Conservation (phyloP, 164 flowering plant genomes). For the Berberis vulgaris region DNA sequence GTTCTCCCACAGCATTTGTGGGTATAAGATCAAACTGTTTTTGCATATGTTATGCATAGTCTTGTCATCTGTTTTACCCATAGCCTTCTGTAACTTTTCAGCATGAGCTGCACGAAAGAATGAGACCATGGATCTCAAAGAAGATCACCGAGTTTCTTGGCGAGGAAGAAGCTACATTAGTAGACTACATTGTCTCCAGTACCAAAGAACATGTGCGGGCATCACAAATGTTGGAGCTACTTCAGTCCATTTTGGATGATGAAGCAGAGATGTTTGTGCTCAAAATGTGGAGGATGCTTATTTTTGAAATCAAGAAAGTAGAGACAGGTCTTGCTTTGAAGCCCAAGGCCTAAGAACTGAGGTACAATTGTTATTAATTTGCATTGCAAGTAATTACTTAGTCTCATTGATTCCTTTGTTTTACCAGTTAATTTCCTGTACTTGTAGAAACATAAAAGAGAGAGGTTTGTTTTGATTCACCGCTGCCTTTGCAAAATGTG, state of each 20-base stretch:
- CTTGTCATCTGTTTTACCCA: no score
- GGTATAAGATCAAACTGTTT: no score
- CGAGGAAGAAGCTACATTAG: constrained; percentile 85
- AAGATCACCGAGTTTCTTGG: constrained; percentile 92
- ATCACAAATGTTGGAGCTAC: constrained; percentile 74
- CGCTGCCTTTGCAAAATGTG: background rate
- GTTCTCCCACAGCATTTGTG: no score
- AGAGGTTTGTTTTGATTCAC: background rate
- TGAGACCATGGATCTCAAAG: constrained; percentile 99
- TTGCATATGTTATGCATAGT: no score
- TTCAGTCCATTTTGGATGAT: constrained; percentile 82
- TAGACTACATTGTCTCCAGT: constrained; percentile 83
- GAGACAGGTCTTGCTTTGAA: constrained; percentile 77
- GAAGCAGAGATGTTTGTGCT: constrained; percentile 99
- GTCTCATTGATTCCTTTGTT: background rate
- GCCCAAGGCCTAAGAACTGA: constrained; percentile 34
- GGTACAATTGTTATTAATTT: background rate
- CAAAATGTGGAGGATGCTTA: constrained; percentile 99
- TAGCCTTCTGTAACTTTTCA: constrained; percentile 11
- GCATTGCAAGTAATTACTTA: background rate
- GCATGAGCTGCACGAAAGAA: constrained; percentile 84
- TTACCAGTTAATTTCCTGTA: background rate
- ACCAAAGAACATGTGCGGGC: constrained; percentile 88
- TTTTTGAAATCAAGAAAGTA: constrained; percentile 93
- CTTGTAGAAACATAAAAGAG: background rate